A percentile compares a stretch with the other conserved stretches of the same genome.
Evolutionary conservation across 2,329 filamentous ascomycete species (phyloP).

Genomic region (Claviceps sp.): DNA sequence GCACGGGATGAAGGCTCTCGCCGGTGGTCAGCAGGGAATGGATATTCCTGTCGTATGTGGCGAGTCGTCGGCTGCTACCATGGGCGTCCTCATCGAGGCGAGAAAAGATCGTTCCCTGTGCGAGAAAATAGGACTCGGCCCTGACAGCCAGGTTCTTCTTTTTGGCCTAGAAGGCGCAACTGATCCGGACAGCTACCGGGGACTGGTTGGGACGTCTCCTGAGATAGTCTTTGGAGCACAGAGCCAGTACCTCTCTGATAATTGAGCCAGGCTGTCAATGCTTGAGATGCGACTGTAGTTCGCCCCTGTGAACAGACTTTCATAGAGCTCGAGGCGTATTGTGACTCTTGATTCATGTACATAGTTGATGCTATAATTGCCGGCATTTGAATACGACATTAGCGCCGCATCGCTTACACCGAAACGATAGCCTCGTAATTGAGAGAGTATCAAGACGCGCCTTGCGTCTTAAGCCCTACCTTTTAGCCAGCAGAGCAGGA

Average conservation of each 20-base stretch:
- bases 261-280: neutral
- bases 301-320: no score
- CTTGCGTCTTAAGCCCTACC: no score
- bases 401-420: no score
- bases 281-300: no score
- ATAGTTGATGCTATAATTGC: no score
- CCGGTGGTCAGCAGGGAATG: neutral
- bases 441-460: no score
- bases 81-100: conserved; percentile 6
- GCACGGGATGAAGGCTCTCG: conserved; percentile 8
- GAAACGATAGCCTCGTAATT: no score
- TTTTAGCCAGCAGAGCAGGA: no score
- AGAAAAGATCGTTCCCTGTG: neutral
- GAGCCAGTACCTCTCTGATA: neutral
- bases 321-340: no score
- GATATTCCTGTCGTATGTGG: conserved; percentile 8
- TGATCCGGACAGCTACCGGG: conserved; percentile 6
- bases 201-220: conserved; percentile 4
- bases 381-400: no score
- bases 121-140: conserved; percentile 4
- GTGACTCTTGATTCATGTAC: no score
- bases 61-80: conserved; percentile 7
- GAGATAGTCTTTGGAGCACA: conserved; percentile 7
- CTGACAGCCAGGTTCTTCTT: conserved; percentile 5
- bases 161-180: conserved; percentile 9